Evolutionary conservation across 2,329 filamentous ascomycete species (phyloP), one percentile per base, ranked within the genome.

Genomic region (Herpotrichia juniperi): DNA sequence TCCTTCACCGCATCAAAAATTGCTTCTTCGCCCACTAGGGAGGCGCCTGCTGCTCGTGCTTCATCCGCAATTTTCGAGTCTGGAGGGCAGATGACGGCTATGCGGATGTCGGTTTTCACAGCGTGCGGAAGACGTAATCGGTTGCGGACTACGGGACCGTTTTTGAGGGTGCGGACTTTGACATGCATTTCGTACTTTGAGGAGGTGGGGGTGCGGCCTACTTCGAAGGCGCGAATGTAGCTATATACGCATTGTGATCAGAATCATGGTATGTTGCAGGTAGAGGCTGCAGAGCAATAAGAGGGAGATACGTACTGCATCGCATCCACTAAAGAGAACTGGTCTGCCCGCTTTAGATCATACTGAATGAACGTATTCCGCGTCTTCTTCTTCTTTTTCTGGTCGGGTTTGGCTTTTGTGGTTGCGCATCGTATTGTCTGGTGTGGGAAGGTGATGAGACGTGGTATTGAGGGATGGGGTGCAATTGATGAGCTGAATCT

Each of bases 41-140:
- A 82, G 14, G 94, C 96, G 48, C 94, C 96, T 0, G 89, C 89
- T 9, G 84, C 82, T 28, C 82, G 82, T 3, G 96, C 94, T 46
- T 91, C 87, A 59, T 84, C 81, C 46, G 88, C 91, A 45, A 86
- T 82, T 56, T 86, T 83, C 58, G 89, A 92, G 59, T 87, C 87
- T 49, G 93, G 88, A n/a, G 90, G 87, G 72, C 89, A 93, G 62
- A 99, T 90, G 50, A 97, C 94, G 69, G 88, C 94, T 67, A 99
- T 92, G 57, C 88, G 87, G 46, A 92, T 82, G 73, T 96, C 91
- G 57, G 90, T 96, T 73, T 91, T 90, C 60, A 97, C 90, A 4
- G 93, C 88, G 74, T 96, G 89, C 0, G 94, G 94, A 16, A 99
- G 87, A 35, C 89, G 87, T 69, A 99, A 82, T 71, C 91, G 90